Percentiles rank a stretch among this genome's conserved stretches.
These are phyloP conservation scores for Cardamine resedifolia DNA, from an alignment of 345 rosid species.

Conservation along the genomic window DNA sequence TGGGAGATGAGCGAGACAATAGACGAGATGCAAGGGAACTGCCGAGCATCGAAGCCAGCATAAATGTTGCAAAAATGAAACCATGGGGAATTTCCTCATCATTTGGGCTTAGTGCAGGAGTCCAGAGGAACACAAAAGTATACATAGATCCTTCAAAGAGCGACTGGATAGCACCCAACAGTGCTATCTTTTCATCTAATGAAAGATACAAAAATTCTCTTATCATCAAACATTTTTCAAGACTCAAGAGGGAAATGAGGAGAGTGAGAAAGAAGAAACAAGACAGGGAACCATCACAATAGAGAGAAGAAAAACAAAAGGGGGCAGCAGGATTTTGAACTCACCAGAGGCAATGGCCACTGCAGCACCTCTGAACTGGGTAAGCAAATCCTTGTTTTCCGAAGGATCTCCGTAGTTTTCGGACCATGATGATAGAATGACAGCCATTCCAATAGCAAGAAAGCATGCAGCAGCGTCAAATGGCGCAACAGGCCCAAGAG, in stretches of 20 bases:
- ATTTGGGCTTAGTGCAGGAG: slow-evolving; percentile 92
- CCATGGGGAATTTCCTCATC: slow-evolving; percentile 97
- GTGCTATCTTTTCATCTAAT: slow-evolving; percentile 92
- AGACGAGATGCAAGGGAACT: slow-evolving; percentile 97
- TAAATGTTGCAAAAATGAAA: slow-evolving; percentile 95
- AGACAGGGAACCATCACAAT: not conserved
- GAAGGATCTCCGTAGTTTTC: slow-evolving; percentile 94
- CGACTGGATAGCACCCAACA: slow-evolving; percentile 97
- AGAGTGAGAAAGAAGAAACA: not conserved
- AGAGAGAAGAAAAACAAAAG: not conserved
- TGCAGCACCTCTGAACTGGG: slow-evolving; percentile 96
- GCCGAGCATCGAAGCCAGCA: slow-evolving; percentile 98
- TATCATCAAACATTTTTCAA: slow-evolving; percentile 12
- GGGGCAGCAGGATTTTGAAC: not conserved
- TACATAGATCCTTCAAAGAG: slow-evolving; percentile 99
- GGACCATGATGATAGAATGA: slow-evolving; percentile 87
- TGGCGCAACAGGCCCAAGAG: slow-evolving; percentile 96
- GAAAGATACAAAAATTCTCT: not conserved
- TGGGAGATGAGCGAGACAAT: slow-evolving; percentile 69
- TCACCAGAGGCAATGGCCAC: slow-evolving; percentile 95
- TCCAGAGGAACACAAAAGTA: slow-evolving; percentile 99
- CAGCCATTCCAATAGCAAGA: slow-evolving; percentile 90
- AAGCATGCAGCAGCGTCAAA: slow-evolving; percentile 98
- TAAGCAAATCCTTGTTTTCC: slow-evolving; percentile 82
- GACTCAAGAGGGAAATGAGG: slow-evolving; percentile 5